A percentile compares a stretch with the other conserved stretches of the same genome.
These are phyloP conservation scores for Favolaschia claudopus DNA, from an alignment of 768 basidiomycete species.

Conservation along the genomic window DNA sequence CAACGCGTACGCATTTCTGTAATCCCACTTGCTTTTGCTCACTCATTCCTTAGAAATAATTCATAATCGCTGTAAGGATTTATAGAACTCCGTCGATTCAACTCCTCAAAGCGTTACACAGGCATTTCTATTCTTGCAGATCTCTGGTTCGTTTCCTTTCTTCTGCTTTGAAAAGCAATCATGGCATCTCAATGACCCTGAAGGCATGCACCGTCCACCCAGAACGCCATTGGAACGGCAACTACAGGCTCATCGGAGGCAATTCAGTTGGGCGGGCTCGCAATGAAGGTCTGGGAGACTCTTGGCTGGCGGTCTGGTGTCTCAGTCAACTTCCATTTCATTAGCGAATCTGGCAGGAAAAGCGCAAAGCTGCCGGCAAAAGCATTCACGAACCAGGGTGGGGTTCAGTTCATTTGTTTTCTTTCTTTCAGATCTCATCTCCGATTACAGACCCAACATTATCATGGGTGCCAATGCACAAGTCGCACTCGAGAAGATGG, in stretches of 20 bases:
- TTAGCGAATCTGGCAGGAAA: slow-evolving; percentile 67
- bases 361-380: slow-evolving; percentile 69
- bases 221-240: slow-evolving; percentile 73
- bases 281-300: slow-evolving; percentile 76
- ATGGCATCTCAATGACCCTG: too few relatives aligned
- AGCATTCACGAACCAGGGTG: slow-evolving; percentile 82
- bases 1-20: slow-evolving; percentile 53
- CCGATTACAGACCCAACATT: slow-evolving; percentile 60
- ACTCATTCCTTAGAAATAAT: slow-evolving; percentile 47
- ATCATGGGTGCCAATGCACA: slow-evolving; percentile 78
- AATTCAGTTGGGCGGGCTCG: slow-evolving; percentile 76
- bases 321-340: background rate
- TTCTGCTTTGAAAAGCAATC: too few relatives aligned
- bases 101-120: slow-evolving; percentile 25
- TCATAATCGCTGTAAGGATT: slow-evolving; percentile 56
- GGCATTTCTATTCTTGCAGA: slow-evolving; percentile 62
- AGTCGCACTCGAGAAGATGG: slow-evolving; percentile 76
- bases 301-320: too few relatives aligned
- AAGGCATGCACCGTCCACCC: slow-evolving; percentile 69
- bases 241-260: slow-evolving; percentile 79
- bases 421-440: background rate
- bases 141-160: too few relatives aligned
- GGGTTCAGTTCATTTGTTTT: slow-evolving; percentile 17
- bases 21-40: background rate
- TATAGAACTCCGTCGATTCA: background rate